These are phyloP conservation scores for Salvia miltiorrhiza DNA, from an alignment of 257 asterid species.

Conservation along the genomic window DNA sequence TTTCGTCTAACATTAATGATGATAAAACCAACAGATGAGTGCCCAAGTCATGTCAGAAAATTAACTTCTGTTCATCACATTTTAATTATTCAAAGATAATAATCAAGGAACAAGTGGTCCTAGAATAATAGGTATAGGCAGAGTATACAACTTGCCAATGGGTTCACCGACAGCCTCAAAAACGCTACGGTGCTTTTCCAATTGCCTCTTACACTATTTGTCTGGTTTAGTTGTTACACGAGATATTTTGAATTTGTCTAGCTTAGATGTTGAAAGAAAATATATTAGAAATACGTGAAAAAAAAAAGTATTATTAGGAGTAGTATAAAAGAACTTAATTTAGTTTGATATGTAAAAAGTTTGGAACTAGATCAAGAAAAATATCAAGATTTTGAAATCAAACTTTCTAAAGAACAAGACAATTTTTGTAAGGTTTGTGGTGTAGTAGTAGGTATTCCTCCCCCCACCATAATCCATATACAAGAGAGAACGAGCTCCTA, in stretches of 20 bases:
- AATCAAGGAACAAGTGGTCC: constrained; percentile 6
- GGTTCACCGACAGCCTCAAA: constrained; percentile 26
- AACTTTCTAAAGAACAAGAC: no score
- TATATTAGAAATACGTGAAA: not conserved
- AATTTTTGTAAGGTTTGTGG: no score
- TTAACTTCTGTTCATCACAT: not conserved
- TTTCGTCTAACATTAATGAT: not conserved
- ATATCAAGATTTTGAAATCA: no score
- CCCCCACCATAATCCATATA: no score
- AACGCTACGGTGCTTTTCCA: not conserved
- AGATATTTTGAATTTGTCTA: not conserved
- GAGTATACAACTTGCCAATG: constrained; percentile 22
- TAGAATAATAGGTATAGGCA: constrained; percentile 5
- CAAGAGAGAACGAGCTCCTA: no score
- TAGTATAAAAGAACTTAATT: not conserved
- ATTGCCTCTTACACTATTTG: not conserved
- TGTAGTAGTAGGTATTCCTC: no score
- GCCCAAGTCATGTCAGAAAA: not conserved
- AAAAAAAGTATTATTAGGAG: not conserved
- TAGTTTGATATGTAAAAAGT: not conserved
- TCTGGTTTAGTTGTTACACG: not conserved
- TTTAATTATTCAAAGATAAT: not conserved
- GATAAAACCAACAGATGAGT: not conserved
- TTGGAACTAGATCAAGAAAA: no score
- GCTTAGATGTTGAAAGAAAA: not conserved